Evolutionary conservation across 352 stramenopile genomes (phyloP), one percentile per base, ranked within the genome.

Genomic region (Globisporangium middletonii): DNA sequence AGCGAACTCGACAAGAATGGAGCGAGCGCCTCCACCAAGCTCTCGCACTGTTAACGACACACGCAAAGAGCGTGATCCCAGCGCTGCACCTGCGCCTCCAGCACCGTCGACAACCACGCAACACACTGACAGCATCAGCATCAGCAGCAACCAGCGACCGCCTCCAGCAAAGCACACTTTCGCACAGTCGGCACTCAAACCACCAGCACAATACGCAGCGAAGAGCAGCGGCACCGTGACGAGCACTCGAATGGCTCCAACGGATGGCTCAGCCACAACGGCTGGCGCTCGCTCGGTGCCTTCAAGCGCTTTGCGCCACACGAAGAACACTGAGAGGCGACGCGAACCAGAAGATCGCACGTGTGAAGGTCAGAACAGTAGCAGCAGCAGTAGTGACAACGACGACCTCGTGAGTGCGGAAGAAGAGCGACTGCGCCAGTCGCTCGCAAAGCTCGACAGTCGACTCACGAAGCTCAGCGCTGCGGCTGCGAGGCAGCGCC

Each of bases 361-460:
- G 41, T 1, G n/a, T n/a, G 43, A 48, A 4, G 18, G 28, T n/a
- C n/a, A 48, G 16, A 11, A 48, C 43, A 35, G 28, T 7, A 28
- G 41, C 9, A 51, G 46, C 27, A 7, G 23, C 42, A 26, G 33
- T 1, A 26, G 30, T 0, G 69, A 79, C 23, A 62, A 77, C 9
- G 63, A 75, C 27, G 69, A 67, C 13, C 48, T 72, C n/a, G 59
- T 70, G 2, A 64, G 59, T 2, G 74, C 60, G 6, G 74, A 83
- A 63, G 76, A 89, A 51, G 38, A 62, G 6, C 59, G 61, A 8
- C 50, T 89, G 26, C 70, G 72, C n/a, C 59, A 79, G 60, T 89
- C 76, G 43, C 69, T 86, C 12, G 76, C 83, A 23, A 79, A 79
- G 42, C 73, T 86, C 11, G 74, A 79, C 33, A 66, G 43, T 1